A percentile compares a stretch with the other conserved stretches of the same genome.
Evolutionary conservation across 2,329 filamentous ascomycete genomes (phyloP).

Genomic region (Aspergillus tamarii): DNA sequence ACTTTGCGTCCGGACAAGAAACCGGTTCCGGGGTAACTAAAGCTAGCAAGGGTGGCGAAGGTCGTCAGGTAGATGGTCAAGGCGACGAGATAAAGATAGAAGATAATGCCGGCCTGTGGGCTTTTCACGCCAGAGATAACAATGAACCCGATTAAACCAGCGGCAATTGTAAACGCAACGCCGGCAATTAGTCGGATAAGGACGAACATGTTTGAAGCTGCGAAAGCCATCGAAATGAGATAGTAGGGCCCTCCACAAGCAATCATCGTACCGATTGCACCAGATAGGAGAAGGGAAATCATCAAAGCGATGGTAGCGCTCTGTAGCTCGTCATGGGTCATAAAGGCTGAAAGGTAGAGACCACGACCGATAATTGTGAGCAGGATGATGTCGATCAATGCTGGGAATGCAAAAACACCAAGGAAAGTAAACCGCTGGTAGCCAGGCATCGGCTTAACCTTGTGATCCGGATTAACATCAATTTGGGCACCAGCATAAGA

Average conservation of each 20-base stretch:
- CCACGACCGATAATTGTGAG: conserved; percentile 63
- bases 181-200: conserved; percentile 57
- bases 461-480: conserved; percentile 54
- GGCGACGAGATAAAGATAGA: conserved; percentile 61
- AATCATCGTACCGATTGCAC: conserved; percentile 66
- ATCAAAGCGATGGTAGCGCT: conserved; percentile 62
- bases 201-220: conserved; percentile 59
- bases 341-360: conserved; percentile 62
- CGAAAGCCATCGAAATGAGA: conserved; percentile 59
- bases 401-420: conserved; percentile 65
- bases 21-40: conserved; percentile 58
- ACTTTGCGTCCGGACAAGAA: conserved; percentile 61
- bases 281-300: conserved; percentile 61
- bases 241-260: conserved; percentile 67
- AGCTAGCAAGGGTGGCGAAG: conserved; percentile 57
- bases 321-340: conserved; percentile 53
- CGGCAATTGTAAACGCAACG: conserved; percentile 55
- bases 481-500: conserved; percentile 57
- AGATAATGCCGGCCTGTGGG: conserved; percentile 56
- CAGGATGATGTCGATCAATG: conserved; percentile 63
- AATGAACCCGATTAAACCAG: conserved; percentile 57
- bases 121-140: conserved; percentile 52
- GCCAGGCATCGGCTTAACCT: conserved; percentile 47
- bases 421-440: conserved; percentile 60
- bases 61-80: conserved; percentile 63